Evolutionary conservation across 345 rosid genomes (phyloP).

Genomic region (Raphanus sativus): DNA sequence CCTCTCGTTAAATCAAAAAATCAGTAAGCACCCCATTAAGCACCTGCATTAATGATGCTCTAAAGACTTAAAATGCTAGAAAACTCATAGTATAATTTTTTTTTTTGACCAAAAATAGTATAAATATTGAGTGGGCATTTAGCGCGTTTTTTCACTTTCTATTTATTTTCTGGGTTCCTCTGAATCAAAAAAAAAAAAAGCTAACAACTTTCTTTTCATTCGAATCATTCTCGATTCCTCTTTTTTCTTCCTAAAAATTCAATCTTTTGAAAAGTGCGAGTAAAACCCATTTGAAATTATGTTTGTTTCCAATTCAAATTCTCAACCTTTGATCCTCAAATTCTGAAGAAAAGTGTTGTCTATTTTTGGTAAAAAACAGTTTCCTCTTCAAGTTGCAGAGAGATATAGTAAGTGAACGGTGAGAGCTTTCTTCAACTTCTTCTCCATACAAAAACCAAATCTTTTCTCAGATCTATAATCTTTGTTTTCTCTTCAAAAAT

Average conservation of each 20-base stretch:
- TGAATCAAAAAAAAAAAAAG: not conserved
- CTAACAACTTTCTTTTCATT: slow-evolving; percentile 31
- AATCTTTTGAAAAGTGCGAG: slow-evolving; percentile 29
- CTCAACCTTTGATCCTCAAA: slow-evolving; percentile 28
- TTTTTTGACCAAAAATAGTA: no score
- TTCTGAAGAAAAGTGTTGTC: slow-evolving; percentile 19
- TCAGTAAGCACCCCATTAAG: no score
- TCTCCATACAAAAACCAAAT: not conserved
- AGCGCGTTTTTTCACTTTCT: slow-evolving; percentile 36
- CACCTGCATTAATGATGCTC: no score
- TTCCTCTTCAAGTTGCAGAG: slow-evolving; percentile 34
- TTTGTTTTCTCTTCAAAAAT: not conserved
- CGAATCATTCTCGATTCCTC: slow-evolving; percentile 41
- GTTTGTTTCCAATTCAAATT: slow-evolving; percentile 28
- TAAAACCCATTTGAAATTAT: slow-evolving; percentile 28
- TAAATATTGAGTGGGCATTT: slow-evolving; percentile 31
- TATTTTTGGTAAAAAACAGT: slow-evolving; percentile 35
- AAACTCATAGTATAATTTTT: no score
- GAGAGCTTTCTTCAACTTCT: slow-evolving; percentile 22
- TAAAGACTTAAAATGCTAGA: not conserved
- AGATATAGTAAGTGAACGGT: slow-evolving; percentile 31
- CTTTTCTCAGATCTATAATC: not conserved
- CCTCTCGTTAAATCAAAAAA: no score
- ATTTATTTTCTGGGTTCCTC: slow-evolving; percentile 32
- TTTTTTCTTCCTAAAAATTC: slow-evolving; percentile 30